A percentile compares a stretch with the other conserved stretches of the same genome.
Conservation (phyloP, 1,284 basidiomycete genomes). For the Fomes fomentarius region DNA sequence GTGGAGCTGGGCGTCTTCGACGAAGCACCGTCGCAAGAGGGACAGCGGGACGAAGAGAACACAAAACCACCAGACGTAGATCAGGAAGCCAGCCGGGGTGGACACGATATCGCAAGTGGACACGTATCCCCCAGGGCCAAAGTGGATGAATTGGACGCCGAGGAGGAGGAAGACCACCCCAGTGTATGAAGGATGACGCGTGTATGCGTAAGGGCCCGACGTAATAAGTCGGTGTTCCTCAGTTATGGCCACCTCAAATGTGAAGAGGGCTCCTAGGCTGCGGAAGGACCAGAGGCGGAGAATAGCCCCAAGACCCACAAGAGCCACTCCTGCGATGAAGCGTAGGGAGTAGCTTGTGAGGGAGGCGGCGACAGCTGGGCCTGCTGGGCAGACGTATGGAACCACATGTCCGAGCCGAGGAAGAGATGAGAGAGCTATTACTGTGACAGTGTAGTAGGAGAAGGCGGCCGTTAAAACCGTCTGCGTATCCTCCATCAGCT, state of each 20-base stretch:
- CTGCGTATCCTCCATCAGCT: background rate
- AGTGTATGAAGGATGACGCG: constrained; percentile 32
- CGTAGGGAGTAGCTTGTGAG: constrained; percentile 10
- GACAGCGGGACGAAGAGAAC: background rate
- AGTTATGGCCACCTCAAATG: constrained; percentile 31
- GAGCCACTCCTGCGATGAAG: constrained; percentile 22
- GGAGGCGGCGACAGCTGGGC: background rate
- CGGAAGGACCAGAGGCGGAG: constrained; percentile 28
- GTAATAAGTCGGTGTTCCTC: constrained; percentile 27
- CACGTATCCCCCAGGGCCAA: constrained; percentile 22
- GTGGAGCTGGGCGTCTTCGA: constrained; percentile 14
- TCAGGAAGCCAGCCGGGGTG: background rate
- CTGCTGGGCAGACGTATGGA: constrained; percentile 3
- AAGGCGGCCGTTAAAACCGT: background rate
- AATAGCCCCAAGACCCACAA: constrained; percentile 16
- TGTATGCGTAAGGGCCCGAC: constrained; percentile 28
- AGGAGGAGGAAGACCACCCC: constrained; percentile 6
- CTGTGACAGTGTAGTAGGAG: background rate
- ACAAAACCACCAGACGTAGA: background rate
- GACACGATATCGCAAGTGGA: constrained; percentile 6
- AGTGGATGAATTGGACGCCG: constrained; percentile 29
- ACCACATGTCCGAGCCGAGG: background rate
- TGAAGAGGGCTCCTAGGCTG: constrained; percentile 29
- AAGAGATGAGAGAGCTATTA: background rate
- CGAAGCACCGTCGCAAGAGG: constrained; percentile 1